phyloP scores from a whole-genome alignment of 2,329 filamentous ascomycete genomes.

The Curvularia spicifera region DNA sequence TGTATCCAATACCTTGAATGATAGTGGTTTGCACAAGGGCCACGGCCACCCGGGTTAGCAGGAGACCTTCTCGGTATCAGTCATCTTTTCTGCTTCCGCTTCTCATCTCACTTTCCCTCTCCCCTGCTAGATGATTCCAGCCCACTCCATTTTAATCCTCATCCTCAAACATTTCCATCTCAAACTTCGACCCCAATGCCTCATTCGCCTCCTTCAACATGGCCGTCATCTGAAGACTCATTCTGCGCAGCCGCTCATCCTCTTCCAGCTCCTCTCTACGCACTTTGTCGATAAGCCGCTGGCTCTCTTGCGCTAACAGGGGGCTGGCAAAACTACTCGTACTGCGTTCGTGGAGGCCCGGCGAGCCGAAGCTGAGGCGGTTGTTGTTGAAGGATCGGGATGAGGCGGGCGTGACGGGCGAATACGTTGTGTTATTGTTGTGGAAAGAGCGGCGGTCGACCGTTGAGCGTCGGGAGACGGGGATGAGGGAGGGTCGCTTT shows the following conservation, averaged over 20 bases:
- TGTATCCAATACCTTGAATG: too few relatives aligned
- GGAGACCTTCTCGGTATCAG: too few relatives aligned
- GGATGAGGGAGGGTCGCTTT: constrained; percentile 52
- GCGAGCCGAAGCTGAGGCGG: constrained; percentile 44
- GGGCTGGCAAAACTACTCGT: constrained; percentile 34
- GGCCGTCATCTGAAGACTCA: constrained; percentile 79
- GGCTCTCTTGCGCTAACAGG: constrained; percentile 67
- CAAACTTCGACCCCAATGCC: constrained; percentile 68
- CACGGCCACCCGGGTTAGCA: too few relatives aligned
- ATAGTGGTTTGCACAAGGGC: too few relatives aligned
- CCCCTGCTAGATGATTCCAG: too few relatives aligned
- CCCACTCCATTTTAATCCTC: constrained; percentile 11
- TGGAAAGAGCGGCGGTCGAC: constrained; percentile 30
- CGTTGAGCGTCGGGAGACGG: constrained; percentile 51
- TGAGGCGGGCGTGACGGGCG: constrained; percentile 19
- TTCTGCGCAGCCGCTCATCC: constrained; percentile 77
- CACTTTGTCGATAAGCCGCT: constrained; percentile 73
- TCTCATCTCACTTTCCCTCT: too few relatives aligned
- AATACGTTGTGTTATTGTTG: constrained; percentile 17
- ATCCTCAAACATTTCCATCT: constrained; percentile 45
- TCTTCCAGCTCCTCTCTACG: constrained; percentile 76
- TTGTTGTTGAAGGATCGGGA: constrained; percentile 32
- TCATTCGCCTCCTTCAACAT: constrained; percentile 91
- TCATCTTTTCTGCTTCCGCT: too few relatives aligned
- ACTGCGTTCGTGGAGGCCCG: constrained; percentile 30